phyloP scores from a whole-genome alignment of 805 yeast species.

The Yarrowia sp. region DNA sequence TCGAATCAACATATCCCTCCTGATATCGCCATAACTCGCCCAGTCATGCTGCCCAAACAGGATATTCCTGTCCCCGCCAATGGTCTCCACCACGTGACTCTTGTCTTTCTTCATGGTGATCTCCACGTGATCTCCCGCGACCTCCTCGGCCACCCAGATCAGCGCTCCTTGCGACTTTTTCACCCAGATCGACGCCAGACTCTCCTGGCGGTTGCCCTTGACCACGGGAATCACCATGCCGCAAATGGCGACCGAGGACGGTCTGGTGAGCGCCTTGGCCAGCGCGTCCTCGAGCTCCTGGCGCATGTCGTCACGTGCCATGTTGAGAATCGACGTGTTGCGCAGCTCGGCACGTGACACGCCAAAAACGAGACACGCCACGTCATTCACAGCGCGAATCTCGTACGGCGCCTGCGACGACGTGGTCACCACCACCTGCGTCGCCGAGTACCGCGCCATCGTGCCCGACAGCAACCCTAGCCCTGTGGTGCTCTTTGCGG shows the following conservation, averaged over 20 bases:
- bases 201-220: conserved; percentile 67
- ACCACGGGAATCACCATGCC: conserved; percentile 86
- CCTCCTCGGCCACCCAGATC: conserved; percentile 87
- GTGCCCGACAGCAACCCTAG: conserved; percentile 7
- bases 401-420: conserved; percentile 76
- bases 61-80: conserved; percentile 51
- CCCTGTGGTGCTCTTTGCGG: conserved; percentile 56
- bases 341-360: conserved; percentile 69
- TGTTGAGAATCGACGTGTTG: conserved; percentile 71
- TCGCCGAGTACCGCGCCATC: conserved; percentile 54
- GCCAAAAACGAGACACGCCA: conserved; percentile 88
- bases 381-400: conserved; percentile 83
- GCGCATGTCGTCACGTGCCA: conserved; percentile 50
- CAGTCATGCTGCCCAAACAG: conserved; percentile 65
- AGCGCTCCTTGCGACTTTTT: conserved; percentile 69
- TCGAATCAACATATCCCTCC: background rate
- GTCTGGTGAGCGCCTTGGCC: background rate
- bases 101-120: conserved; percentile 40
- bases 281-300: background rate
- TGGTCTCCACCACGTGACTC: conserved; percentile 20
- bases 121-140: conserved; percentile 55
- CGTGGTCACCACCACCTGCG: conserved; percentile 86
- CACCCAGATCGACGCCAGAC: conserved; percentile 93
- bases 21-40: conserved; percentile 1
- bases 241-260: conserved; percentile 48